Percentiles rank a stretch among this genome's conserved stretches.
Evolutionary conservation across 495 filamentous ascomycete genomes (phyloP).

Genomic region (Neurospora sp.): DNA sequence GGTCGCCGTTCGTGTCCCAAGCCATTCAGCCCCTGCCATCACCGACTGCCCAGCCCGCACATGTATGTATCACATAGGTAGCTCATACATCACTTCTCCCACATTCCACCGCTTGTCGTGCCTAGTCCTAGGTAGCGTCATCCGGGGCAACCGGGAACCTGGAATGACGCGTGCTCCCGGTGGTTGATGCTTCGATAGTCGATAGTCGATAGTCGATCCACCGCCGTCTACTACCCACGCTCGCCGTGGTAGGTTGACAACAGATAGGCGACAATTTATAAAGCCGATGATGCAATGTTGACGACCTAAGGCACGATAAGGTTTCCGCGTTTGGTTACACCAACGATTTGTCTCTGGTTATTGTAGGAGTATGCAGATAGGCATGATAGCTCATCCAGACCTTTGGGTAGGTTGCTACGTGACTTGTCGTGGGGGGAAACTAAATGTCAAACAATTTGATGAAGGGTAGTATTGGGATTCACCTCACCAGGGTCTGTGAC

Average conservation of each 20-base stretch:
- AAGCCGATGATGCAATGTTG: neutral
- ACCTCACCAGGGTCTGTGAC: neutral
- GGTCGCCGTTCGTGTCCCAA: neutral
- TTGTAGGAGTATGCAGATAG: neutral
- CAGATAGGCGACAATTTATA: neutral
- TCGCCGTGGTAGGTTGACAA: neutral
- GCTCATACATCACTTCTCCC: neutral
- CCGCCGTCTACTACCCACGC: neutral
- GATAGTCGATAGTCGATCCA: neutral
- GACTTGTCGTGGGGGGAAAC: neutral
- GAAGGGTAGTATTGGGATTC: neutral
- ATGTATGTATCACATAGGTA: too few species aligned
- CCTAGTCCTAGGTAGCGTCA: neutral
- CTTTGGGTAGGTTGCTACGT: neutral
- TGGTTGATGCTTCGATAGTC: neutral
- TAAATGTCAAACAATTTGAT: neutral
- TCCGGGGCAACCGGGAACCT: neutral
- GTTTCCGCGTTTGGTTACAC: neutral
- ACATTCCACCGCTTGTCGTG: neutral
- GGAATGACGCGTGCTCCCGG: neutral
- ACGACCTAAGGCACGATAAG: neutral
- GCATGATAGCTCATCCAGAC: neutral
- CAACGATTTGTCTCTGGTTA: neutral
- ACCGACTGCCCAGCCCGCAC: neutral
- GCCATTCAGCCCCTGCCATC: neutral